Percentiles rank a stretch among this genome's conserved stretches.
Conservation (phyloP, 352 stramenopile genomes). For the Peronospora destructor region DNA sequence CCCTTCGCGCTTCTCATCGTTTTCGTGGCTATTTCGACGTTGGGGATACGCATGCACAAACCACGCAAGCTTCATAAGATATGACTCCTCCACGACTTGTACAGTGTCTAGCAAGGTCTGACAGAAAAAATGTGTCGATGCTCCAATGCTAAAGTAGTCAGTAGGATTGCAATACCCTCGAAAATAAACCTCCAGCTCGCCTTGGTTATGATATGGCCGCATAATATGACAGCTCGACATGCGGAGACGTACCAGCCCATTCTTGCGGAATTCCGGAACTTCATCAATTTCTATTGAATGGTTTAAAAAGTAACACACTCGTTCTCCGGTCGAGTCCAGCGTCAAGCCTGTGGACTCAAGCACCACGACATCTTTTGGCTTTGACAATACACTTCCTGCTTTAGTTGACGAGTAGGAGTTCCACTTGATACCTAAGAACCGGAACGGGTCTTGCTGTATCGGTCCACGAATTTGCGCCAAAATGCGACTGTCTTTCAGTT, state of each 20-base stretch:
- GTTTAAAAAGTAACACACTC: slow-evolving; percentile 31
- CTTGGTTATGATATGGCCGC: slow-evolving; percentile 25
- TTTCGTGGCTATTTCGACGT: slow-evolving; percentile 6
- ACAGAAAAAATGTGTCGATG: slow-evolving; percentile 28
- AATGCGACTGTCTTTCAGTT: slow-evolving; percentile 26
- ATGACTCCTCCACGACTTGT: slow-evolving; percentile 46
- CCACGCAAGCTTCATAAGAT: slow-evolving; percentile 66
- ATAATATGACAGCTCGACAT: slow-evolving; percentile 42
- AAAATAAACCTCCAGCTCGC: slow-evolving; percentile 41
- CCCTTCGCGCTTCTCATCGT: slow-evolving; percentile 14
- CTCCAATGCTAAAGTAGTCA: slow-evolving; percentile 19
- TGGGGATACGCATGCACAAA: slow-evolving; percentile 35
- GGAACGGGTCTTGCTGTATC: slow-evolving; percentile 23
- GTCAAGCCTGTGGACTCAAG: slow-evolving; percentile 35
- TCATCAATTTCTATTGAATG: slow-evolving; percentile 37
- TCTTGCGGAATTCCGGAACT: slow-evolving; percentile 34
- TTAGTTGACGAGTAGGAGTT: slow-evolving; percentile 7
- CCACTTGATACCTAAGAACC: slow-evolving; percentile 27
- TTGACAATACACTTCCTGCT: slow-evolving; percentile 5
- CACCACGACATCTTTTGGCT: slow-evolving; percentile 20
- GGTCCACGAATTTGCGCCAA: slow-evolving; percentile 21
- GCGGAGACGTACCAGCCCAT: slow-evolving; percentile 26
- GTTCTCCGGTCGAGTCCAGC: slow-evolving; percentile 31
- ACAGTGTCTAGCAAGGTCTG: slow-evolving; percentile 32
- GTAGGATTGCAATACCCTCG: slow-evolving; percentile 36